Base-by-base conservation (phyloP, 2,329 filamentous ascomycete species). In the Epicoccum nigrum region DNA sequence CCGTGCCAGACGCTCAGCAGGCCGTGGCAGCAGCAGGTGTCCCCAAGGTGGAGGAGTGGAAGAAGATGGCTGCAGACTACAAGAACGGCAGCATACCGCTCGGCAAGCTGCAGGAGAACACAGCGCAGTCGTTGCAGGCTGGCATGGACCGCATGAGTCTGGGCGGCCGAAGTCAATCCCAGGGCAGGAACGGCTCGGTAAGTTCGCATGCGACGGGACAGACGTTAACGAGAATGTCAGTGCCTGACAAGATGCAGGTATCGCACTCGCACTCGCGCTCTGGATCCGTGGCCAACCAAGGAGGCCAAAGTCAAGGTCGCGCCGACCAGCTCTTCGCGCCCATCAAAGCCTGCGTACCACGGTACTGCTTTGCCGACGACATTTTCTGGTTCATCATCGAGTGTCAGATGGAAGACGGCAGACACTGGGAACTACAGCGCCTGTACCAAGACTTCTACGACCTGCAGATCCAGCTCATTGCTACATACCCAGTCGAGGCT, bases 331-430 rank as follows among this genome's bases (percentile, higher is more conserved):
- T 91, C 7, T 85, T 86, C 59, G 88, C 92, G 2, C 93, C 94
- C 0, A 78, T 95, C 40, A 85, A 86, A 49, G 94, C 93, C 11
- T 88, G 86, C 44, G 96, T 97, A 63, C 92, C 93, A 13, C 84
- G 91, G 55, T 97, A 96, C 76, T 96, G 91, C 73, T 97, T 95
- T 68, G 91, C 92, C 53, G 93, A 97, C 69, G 92, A 97, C 63
- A 97, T 97, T 73, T 97, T 97, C 75, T 97, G 94, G 91, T 99
- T 97, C 68, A 90, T 97, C 46, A 93, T 99, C 52, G 92, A 97
- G 72, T 91, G 90, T 19, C 83, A 87, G 64, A 84, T 97, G 73
- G 91, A 96, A 68, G 92, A 97, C 69, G 92, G 92, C 39, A 84
- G 90, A 38, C 87, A 90, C 68, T 97, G 92, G 92, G 92, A 97